A percentile compares a stretch with the other conserved stretches of the same genome.
phyloP scores from a whole-genome alignment of 768 basidiomycete species.

The Boletus sensibilis region DNA sequence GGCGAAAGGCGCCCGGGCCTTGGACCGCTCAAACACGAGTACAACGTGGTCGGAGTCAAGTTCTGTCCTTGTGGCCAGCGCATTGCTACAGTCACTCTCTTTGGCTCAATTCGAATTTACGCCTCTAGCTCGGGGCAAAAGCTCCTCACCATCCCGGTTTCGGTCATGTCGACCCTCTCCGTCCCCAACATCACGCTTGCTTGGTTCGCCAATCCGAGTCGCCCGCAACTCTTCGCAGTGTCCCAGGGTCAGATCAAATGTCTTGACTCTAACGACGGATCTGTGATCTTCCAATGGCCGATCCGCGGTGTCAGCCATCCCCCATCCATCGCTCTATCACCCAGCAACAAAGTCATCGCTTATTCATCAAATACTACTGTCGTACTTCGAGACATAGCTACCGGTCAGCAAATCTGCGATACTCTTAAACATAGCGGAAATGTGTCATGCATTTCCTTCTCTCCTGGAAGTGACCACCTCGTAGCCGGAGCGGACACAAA shows the following conservation, averaged over 20 bases:
- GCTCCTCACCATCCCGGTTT: constrained; percentile 15
- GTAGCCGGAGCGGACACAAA: constrained; percentile 6
- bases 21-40: constrained; percentile 14
- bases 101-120: constrained; percentile 19
- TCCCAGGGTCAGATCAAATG: constrained; percentile 22
- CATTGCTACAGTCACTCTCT: constrained; percentile 20
- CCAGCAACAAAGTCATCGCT: constrained; percentile 13
- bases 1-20: constrained; percentile 1
- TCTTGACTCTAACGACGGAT: constrained; percentile 14
- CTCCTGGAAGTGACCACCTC: constrained; percentile 6
- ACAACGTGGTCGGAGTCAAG: constrained; percentile 18
- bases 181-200: constrained; percentile 3
- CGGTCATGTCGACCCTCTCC: constrained; percentile 5
- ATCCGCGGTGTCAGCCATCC: constrained; percentile 7
- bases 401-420: constrained; percentile 9
- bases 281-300: constrained; percentile 14
- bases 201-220: constrained; percentile 6
- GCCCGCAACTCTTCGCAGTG: constrained; percentile 11
- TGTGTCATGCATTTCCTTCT: constrained; percentile 16
- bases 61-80: constrained; percentile 21
- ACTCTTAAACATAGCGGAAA: constrained; percentile 5
- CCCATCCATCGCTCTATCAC: constrained; percentile 13
- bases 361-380: constrained; percentile 12
- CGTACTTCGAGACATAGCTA: constrained; percentile 10
- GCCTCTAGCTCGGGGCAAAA: constrained; percentile 8